phyloP scores from a whole-genome alignment of 495 filamentous ascomycete genomes.

The Aspergillus diversus region DNA sequence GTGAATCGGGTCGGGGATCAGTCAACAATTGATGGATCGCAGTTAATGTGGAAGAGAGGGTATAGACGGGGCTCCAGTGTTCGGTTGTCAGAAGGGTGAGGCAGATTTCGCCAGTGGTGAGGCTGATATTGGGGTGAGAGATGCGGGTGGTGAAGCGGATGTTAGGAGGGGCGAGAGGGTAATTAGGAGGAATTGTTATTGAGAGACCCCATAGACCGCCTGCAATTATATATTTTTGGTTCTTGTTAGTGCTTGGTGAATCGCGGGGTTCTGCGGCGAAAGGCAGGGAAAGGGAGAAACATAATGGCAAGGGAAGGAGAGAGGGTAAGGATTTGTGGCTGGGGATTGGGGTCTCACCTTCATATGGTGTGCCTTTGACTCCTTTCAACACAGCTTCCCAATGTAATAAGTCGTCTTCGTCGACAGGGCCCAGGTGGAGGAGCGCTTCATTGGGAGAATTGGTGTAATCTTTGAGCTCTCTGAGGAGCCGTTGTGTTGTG shows the following conservation, averaged over 20 bases:
- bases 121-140: slow-evolving; percentile 84
- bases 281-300: not conserved
- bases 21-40: slow-evolving; percentile 77
- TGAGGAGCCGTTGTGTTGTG: slow-evolving; percentile 64
- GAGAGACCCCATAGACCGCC: slow-evolving; percentile 83
- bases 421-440: slow-evolving; percentile 65
- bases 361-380: slow-evolving; percentile 67
- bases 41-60: slow-evolving; percentile 73
- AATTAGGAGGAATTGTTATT: slow-evolving; percentile 75
- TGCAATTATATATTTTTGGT: slow-evolving; percentile 31
- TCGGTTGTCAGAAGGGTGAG: slow-evolving; percentile 79
- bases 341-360: slow-evolving; percentile 51
- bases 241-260: slow-evolving; percentile 3
- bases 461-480: slow-evolving; percentile 64
- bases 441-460: slow-evolving; percentile 58
- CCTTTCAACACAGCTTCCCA: slow-evolving; percentile 86
- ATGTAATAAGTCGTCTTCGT: slow-evolving; percentile 69
- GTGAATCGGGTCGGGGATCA: slow-evolving; percentile 77
- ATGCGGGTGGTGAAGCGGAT: slow-evolving; percentile 80
- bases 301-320: not conserved
- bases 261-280: not conserved
- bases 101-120: slow-evolving; percentile 88
- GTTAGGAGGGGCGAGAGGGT: slow-evolving; percentile 75
- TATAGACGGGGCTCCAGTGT: slow-evolving; percentile 84
- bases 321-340: not conserved